A percentile compares a stretch with the other conserved stretches of the same genome.
These are phyloP conservation scores for Myxozyma mucilagina DNA, from an alignment of 805 yeast species.

Conservation along the genomic window DNA sequence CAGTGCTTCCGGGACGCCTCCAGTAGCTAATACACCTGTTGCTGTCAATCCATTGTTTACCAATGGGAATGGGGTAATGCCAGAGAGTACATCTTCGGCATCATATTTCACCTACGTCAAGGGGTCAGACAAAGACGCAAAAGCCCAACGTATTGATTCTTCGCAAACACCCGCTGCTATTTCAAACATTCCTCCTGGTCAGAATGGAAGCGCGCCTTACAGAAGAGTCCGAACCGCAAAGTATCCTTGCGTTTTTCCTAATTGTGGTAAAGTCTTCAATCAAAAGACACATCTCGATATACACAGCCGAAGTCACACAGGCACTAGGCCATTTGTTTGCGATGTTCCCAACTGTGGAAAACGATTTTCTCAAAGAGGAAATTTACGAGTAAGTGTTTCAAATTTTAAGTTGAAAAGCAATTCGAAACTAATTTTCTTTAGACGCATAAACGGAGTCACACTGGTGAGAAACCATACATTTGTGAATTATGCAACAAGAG, in stretches of 20 bases:
- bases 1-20: too few species aligned
- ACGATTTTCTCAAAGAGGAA: constrained; percentile 87
- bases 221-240: neutral
- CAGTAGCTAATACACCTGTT: too few species aligned
- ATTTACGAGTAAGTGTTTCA: constrained; percentile 49
- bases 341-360: constrained; percentile 64
- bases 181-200: neutral
- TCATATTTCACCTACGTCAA: too few species aligned
- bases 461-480: constrained; percentile 87
- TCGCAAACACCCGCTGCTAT: neutral
- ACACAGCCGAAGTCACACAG: constrained; percentile 84
- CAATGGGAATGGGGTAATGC: too few species aligned
- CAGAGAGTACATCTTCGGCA: too few species aligned
- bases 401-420: neutral
- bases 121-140: too few species aligned
- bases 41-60: too few species aligned
- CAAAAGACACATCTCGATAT: constrained; percentile 92
- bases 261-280: constrained; percentile 77
- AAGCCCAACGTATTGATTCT: neutral
- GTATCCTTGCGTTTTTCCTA: constrained; percentile 39
- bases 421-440: neutral
- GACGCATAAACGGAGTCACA: constrained; percentile 81
- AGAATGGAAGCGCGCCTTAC: constrained; percentile 41
- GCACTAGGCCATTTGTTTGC: constrained; percentile 81
- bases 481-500: constrained; percentile 75